phyloP scores from a whole-genome alignment of 306 rosid species.

The cucumber (Cucumis sativus) region DNA sequence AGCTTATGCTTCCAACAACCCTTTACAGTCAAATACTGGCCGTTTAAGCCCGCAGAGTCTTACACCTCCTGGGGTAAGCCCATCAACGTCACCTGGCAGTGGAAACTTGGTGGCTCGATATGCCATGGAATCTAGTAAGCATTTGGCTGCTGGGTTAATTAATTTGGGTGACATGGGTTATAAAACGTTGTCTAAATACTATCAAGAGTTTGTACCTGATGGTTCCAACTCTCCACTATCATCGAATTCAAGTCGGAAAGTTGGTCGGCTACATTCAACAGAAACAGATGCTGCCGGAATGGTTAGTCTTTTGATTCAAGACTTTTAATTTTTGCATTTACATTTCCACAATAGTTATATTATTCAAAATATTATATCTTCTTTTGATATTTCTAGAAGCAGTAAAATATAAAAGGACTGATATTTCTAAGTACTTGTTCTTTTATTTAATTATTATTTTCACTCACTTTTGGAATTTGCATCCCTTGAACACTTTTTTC shows the following conservation, averaged over 20 bases:
- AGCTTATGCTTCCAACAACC: constrained; percentile 82
- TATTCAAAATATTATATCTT: not conserved
- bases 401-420: not conserved
- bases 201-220: constrained; percentile 82
- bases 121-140: constrained; percentile 98
- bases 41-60: constrained; percentile 82
- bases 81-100: constrained; percentile 83
- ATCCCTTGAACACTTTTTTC: too few species aligned
- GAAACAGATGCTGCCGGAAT: constrained; percentile 76
- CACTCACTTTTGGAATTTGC: not conserved
- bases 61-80: constrained; percentile 85
- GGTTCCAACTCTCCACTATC: constrained; percentile 84
- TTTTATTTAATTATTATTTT: too few species aligned
- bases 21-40: constrained; percentile 51
- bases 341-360: not conserved
- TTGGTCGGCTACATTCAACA: constrained; percentile 43
- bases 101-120: constrained; percentile 90
- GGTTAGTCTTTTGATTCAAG: constrained; percentile 47
- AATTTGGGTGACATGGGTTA: constrained; percentile 90
- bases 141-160: constrained; percentile 72
- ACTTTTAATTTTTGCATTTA: not conserved
- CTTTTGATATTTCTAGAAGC: not conserved
- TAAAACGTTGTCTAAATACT: constrained; percentile 84
- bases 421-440: not conserved
- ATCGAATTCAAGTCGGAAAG: constrained; percentile 72